Conservation (phyloP, 805 yeast species). For the Yamadazyma tumulicola region DNA sequence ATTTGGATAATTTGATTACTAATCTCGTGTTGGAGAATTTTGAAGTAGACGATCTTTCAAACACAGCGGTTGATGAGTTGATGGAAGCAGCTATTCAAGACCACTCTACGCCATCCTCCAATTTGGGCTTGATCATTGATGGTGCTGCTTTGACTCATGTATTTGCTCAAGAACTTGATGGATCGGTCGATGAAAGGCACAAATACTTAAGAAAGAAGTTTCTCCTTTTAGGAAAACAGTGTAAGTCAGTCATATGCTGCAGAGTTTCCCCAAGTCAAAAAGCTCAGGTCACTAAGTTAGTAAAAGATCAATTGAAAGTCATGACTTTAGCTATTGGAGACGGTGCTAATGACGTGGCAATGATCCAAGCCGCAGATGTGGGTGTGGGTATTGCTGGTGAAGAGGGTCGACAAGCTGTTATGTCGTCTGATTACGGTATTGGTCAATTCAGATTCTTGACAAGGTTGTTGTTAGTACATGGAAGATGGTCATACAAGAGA, state of each 20-base stretch:
- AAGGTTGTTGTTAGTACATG: constrained; percentile 68
- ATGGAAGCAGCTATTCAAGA: constrained; percentile 50
- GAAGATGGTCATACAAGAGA: constrained; percentile 79
- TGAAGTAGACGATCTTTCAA: constrained; percentile 35
- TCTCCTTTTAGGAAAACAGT: constrained; percentile 67
- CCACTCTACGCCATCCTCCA: constrained; percentile 60
- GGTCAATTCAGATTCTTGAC: constrained; percentile 73
- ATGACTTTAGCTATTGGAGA: constrained; percentile 83
- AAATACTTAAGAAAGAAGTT: constrained; percentile 44
- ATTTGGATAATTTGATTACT: constrained; percentile 39
- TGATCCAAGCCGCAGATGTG: constrained; percentile 83
- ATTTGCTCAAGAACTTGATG: constrained; percentile 17
- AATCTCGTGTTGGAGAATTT: constrained; percentile 48
- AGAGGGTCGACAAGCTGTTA: constrained; percentile 83
- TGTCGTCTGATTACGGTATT: constrained; percentile 80
- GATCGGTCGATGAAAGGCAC: constrained; percentile 8
- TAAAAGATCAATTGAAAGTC: constrained; percentile 60
- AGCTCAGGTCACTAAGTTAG: constrained; percentile 68
- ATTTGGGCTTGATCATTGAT: constrained; percentile 63
- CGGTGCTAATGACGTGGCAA: constrained; percentile 84
- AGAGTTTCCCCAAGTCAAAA: constrained; percentile 83
- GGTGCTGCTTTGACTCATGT: constrained; percentile 59
- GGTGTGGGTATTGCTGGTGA: constrained; percentile 88
- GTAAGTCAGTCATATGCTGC: constrained; percentile 77
- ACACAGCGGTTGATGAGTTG: constrained; percentile 29